A percentile compares a stretch with the other conserved stretches of the same genome.
Evolutionary conservation across 192 early-diverging fungal genomes (phyloP).

Genomic region (Helicostylum pulchrum): DNA sequence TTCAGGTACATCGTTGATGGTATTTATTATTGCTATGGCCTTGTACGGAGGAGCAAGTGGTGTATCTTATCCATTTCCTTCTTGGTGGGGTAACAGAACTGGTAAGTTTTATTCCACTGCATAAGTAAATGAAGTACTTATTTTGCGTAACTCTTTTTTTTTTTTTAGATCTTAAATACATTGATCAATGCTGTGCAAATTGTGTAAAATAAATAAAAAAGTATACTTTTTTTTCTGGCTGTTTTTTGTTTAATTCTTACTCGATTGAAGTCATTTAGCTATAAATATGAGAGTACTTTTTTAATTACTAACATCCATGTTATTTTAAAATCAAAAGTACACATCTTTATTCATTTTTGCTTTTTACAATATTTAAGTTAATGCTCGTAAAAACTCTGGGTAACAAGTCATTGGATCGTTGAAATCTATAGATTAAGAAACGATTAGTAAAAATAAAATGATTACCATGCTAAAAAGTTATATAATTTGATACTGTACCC

Average conservation of each 20-base stretch:
- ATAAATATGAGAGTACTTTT: no score
- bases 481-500: slow-evolving; percentile 35
- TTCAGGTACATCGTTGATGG: slow-evolving; percentile 39
- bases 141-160: neutral
- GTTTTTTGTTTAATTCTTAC: no score
- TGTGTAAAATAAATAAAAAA: neutral
- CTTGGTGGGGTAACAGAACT: slow-evolving; percentile 30
- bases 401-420: slow-evolving; percentile 12
- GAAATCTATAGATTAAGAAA: neutral
- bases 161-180: slow-evolving; percentile 13
- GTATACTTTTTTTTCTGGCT: no score
- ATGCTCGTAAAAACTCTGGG: slow-evolving; percentile 3
- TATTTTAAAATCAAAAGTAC: no score
- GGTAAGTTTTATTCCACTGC: neutral
- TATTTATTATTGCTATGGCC: slow-evolving; percentile 28
- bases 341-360: no score
- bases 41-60: slow-evolving; percentile 22
- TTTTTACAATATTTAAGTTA: neutral
- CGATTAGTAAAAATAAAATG: neutral
- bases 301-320: no score
- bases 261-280: no score
- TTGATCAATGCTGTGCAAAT: slow-evolving; percentile 22
- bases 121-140: neutral
- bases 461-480: neutral
- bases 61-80: slow-evolving; percentile 25